phyloP scores from a whole-genome alignment of 768 basidiomycete species.

The Trichaptum fuscoviolaceum region DNA sequence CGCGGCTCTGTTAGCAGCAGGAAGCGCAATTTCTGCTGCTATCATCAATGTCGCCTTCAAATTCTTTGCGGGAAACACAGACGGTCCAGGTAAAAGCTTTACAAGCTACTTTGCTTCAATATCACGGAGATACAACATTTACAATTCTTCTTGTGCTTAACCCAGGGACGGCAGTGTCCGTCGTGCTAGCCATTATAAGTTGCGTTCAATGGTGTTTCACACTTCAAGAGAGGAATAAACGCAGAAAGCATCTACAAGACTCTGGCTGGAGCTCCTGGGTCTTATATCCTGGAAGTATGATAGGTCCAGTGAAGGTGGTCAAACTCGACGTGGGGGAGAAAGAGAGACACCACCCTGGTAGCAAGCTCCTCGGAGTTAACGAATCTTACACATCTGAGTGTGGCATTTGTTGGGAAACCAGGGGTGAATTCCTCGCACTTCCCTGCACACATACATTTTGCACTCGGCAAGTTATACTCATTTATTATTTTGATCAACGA shows the following conservation, averaged over 20 bases:
- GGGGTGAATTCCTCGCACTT: not conserved
- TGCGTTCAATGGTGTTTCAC: not conserved
- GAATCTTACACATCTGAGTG: not conserved
- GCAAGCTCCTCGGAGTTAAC: not conserved
- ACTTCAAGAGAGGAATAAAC: not conserved
- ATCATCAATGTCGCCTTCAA: not conserved
- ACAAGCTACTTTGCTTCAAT: not conserved
- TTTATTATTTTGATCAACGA: not conserved
- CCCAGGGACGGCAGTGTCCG: not conserved
- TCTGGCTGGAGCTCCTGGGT: not conserved
- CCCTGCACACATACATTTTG: not conserved
- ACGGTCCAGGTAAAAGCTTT: not conserved
- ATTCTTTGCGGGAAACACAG: not conserved
- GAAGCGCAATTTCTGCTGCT: not conserved
- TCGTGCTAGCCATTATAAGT: not conserved
- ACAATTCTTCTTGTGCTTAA: not conserved
- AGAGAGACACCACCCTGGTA: not conserved
- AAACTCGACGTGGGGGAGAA: not conserved
- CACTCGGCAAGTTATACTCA: not conserved
- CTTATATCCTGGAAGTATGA: not conserved
- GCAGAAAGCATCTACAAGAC: not conserved
- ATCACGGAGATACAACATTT: not conserved
- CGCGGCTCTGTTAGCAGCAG: not conserved
- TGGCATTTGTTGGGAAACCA: not conserved
- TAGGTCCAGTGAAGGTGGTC: not conserved